phyloP scores from a whole-genome alignment of 306 rosid genomes.

The Cicer yamashitae region DNA sequence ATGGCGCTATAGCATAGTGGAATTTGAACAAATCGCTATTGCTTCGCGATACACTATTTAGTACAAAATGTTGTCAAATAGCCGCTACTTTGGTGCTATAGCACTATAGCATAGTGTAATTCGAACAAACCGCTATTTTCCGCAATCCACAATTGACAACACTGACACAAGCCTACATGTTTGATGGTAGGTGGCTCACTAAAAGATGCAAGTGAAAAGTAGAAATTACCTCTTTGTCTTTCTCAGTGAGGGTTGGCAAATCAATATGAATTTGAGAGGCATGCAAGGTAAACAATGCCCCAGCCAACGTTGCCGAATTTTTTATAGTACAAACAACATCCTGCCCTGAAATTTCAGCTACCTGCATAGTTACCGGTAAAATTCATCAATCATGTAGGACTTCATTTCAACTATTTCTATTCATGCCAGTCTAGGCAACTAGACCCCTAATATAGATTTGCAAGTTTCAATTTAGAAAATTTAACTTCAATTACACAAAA shows the following conservation, averaged over 20 bases:
- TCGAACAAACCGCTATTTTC: too few relatives aligned
- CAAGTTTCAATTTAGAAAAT: background rate
- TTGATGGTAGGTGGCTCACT: conserved; percentile 9
- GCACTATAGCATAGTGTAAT: too few relatives aligned
- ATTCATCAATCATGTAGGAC: conserved; percentile 41
- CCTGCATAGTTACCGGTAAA: conserved; percentile 61
- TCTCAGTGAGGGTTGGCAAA: conserved; percentile 84
- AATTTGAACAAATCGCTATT: too few relatives aligned
- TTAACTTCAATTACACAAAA: conserved; percentile 26
- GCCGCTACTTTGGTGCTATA: too few relatives aligned
- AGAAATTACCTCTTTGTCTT: conserved; percentile 80
- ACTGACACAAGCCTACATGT: background rate
- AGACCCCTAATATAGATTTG: background rate
- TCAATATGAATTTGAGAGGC: conserved; percentile 86
- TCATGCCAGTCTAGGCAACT: conserved; percentile 9
- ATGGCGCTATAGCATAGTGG: too few relatives aligned
- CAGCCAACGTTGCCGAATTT: conserved; percentile 92
- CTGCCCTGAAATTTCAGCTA: conserved; percentile 68
- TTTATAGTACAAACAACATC: conserved; percentile 82
- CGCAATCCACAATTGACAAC: too few relatives aligned
- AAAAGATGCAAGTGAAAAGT: conserved; percentile 27
- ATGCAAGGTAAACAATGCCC: conserved; percentile 95
- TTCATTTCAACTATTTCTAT: conserved; percentile 39
- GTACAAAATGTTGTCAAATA: too few relatives aligned
- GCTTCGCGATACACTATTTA: too few relatives aligned